Percentiles rank a stretch among this genome's conserved stretches.
Conservation (phyloP, 1,284 basidiomycete genomes). For the Microbotryum saponariae region DNA sequence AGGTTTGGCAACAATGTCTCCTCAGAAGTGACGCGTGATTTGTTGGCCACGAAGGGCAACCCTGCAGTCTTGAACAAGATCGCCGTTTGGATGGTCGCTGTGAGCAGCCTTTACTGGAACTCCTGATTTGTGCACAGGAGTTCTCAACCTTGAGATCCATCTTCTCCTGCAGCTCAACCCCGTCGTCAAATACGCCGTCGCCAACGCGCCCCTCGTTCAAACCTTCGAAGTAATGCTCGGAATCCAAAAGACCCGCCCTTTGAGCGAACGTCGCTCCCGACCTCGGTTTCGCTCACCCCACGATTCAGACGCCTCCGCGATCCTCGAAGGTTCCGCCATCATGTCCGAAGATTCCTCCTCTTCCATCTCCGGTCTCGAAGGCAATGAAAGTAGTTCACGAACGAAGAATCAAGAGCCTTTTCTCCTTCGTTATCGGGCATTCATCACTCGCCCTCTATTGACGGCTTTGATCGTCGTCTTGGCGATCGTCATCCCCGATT, state of each 20-base stretch:
- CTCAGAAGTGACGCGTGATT: slow-evolving; percentile 70
- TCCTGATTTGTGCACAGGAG: slow-evolving; percentile 3
- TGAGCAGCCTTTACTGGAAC: slow-evolving; percentile 53
- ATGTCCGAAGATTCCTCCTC: not conserved
- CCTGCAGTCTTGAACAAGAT: slow-evolving; percentile 64
- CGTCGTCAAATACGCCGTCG: slow-evolving; percentile 73
- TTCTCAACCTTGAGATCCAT: not conserved
- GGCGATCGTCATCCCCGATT: slow-evolving; percentile 74
- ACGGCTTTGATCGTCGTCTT: slow-evolving; percentile 57
- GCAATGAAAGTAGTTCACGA: no score
- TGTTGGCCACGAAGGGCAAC: slow-evolving; percentile 68
- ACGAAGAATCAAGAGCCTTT: not conserved
- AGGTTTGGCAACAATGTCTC: slow-evolving; percentile 61
- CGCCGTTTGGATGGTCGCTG: slow-evolving; percentile 81
- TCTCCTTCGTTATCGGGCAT: slow-evolving; percentile 8
- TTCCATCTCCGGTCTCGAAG: not conserved
- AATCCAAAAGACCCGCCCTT: slow-evolving; percentile 45
- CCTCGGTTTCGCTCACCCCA: not conserved
- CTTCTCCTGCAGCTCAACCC: slow-evolving; percentile 20
- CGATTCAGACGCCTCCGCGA: not conserved
- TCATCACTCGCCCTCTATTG: slow-evolving; percentile 53
- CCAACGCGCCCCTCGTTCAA: slow-evolving; percentile 74
- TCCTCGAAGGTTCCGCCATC: slow-evolving; percentile 11
- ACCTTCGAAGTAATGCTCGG: slow-evolving; percentile 68
- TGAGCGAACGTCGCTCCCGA: not conserved